Percentiles rank a stretch among this genome's conserved stretches.
These are phyloP conservation scores for Penicillium sp. DNA, from an alignment of 2,329 filamentous ascomycete species.

Conservation along the genomic window DNA sequence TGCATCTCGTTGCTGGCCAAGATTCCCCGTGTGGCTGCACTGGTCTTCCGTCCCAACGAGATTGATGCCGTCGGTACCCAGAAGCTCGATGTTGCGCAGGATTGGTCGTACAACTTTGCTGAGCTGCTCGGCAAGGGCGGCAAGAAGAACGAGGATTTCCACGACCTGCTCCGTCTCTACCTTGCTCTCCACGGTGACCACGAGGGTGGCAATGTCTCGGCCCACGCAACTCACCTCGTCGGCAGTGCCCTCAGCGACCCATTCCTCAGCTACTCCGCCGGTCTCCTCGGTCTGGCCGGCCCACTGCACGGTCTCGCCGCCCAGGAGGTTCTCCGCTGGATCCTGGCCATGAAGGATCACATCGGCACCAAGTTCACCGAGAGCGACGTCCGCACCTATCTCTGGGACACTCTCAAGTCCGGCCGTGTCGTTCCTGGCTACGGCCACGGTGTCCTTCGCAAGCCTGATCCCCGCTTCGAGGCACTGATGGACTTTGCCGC, in stretches of 20 bases:
- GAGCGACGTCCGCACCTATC: conserved; percentile 81
- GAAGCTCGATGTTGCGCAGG: conserved; percentile 79
- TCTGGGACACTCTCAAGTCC: conserved; percentile 91
- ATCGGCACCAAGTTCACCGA: conserved; percentile 80
- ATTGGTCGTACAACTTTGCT: conserved; percentile 99
- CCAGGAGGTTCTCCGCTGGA: conserved; percentile 96
- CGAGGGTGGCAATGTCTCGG: conserved; percentile 96
- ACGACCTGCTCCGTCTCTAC: conserved; percentile 91
- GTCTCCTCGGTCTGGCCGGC: conserved; percentile 93
- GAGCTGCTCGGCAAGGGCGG: conserved; percentile 92
- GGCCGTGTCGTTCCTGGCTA: conserved; percentile 94
- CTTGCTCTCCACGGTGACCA: conserved; percentile 97
- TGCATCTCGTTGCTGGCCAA: conserved; percentile 92
- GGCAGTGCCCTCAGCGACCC: conserved; percentile 93
- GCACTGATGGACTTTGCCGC: conserved; percentile 95
- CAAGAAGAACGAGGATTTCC: conserved; percentile 73
- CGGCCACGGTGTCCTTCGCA: conserved; percentile 92
- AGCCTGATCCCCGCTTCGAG: conserved; percentile 95
- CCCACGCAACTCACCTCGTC: conserved; percentile 92
- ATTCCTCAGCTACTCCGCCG: conserved; percentile 94
- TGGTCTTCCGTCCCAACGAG: conserved; percentile 91
- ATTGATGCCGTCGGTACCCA: conserved; percentile 73
- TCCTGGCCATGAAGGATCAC: conserved; percentile 89
- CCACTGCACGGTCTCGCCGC: conserved; percentile 91
- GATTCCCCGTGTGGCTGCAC: conserved; percentile 92